Evolutionary conservation across 768 basidiomycete species (phyloP).

Genomic region (Mycena pura): DNA sequence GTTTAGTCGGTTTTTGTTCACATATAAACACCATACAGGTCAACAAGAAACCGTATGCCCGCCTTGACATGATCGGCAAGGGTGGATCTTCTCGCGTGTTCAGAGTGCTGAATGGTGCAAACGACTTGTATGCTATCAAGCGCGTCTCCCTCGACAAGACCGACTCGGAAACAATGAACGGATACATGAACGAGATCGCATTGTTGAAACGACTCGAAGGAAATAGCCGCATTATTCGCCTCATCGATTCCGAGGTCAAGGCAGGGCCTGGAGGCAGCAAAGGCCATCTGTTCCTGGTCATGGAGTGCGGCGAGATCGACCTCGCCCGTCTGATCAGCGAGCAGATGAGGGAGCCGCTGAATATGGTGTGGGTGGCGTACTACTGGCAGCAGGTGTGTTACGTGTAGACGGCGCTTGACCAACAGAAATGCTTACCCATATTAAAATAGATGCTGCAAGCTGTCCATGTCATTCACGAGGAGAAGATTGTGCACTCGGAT

Average conservation of each 20-base stretch:
- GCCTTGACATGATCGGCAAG: conserved; percentile 88
- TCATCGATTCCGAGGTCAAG: conserved; percentile 91
- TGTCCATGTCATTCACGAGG: conserved; percentile 97
- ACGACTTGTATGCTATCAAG: conserved; percentile 89
- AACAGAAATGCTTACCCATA: neutral
- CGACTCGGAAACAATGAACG: conserved; percentile 86
- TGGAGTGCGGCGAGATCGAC: conserved; percentile 98
- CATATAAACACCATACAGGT: conserved; percentile 54
- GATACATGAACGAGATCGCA: conserved; percentile 96
- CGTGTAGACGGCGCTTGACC: neutral
- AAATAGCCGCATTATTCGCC: conserved; percentile 88
- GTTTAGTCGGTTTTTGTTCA: neutral
- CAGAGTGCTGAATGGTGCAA: conserved; percentile 79
- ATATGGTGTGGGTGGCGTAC: conserved; percentile 94
- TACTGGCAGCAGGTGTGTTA: conserved; percentile 93
- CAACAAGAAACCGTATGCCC: conserved; percentile 83
- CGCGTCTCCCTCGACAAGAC: conserved; percentile 89
- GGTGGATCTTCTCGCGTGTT: conserved; percentile 97
- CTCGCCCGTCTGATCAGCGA: conserved; percentile 84
- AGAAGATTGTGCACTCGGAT: conserved; percentile 98
- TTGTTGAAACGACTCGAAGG: conserved; percentile 93
- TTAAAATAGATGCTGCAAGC: conserved; percentile 89
- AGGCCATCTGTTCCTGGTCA: conserved; percentile 82
- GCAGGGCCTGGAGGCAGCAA: conserved; percentile 72
- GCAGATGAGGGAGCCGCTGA: conserved; percentile 81